These are phyloP conservation scores for Leptographium flavum DNA, from an alignment of 2,329 filamentous ascomycete species.

Conservation along the genomic window DNA sequence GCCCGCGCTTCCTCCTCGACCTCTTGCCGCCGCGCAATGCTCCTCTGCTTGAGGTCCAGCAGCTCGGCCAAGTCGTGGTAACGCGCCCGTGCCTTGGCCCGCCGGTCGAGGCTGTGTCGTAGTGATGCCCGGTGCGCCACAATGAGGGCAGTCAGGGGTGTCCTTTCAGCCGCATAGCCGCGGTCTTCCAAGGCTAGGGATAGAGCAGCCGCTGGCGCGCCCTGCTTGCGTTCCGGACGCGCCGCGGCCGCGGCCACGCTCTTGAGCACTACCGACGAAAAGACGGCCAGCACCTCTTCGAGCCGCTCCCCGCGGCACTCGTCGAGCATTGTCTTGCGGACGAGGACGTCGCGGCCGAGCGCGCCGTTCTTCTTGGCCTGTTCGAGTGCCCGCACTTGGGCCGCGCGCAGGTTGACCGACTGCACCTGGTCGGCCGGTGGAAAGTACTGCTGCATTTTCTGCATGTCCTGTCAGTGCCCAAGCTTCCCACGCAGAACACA, in stretches of 20 bases:
- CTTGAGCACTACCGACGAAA: slow-evolving; percentile 72
- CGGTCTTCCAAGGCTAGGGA: slow-evolving; percentile 43
- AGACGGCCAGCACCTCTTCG: slow-evolving; percentile 70
- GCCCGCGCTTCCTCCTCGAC: slow-evolving; percentile 21
- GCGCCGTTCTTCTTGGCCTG: slow-evolving; percentile 78
- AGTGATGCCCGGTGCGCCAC: slow-evolving; percentile 61
- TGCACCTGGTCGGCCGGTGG: slow-evolving; percentile 82
- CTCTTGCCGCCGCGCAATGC: slow-evolving; percentile 40
- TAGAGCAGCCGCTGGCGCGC: slow-evolving; percentile 32
- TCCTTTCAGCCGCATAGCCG: slow-evolving; percentile 39
- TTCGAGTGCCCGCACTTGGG: slow-evolving; percentile 67
- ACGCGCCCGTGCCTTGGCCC: slow-evolving; percentile 40
- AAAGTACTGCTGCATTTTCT: slow-evolving; percentile 86
- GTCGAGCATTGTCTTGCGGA: slow-evolving; percentile 92
- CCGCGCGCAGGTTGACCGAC: slow-evolving; percentile 77
- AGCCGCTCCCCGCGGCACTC: slow-evolving; percentile 88
- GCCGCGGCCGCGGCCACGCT: slow-evolving; percentile 35
- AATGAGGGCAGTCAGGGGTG: slow-evolving; percentile 48
- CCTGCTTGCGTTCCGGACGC: not conserved
- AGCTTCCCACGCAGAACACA: too few relatives aligned
- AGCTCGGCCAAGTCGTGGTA: slow-evolving; percentile 52
- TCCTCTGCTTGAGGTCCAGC: slow-evolving; percentile 46
- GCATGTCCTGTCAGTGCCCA: too few relatives aligned
- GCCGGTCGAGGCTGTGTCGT: slow-evolving; percentile 40
- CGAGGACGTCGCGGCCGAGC: slow-evolving; percentile 61